Evolutionary conservation across 345 rosid species (phyloP), one percentile per base, ranked within the genome.

Genomic region (Chamaenerion angustifolium): DNA sequence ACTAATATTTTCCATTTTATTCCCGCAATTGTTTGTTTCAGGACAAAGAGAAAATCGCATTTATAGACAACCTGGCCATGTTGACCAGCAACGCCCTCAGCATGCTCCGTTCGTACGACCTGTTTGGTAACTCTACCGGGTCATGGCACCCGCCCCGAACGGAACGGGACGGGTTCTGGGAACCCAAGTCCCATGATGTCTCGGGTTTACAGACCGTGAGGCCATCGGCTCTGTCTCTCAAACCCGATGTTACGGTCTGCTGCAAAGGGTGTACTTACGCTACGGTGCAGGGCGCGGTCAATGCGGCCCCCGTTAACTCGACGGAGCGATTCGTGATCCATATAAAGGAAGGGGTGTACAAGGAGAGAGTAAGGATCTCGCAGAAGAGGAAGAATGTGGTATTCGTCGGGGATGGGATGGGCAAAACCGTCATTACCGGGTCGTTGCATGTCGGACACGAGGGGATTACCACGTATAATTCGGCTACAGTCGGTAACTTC

Each of bases 351-450:
- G 80, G 80, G 42, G 57, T 71, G 4, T 75, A 75, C 3, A 56
- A 68, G 16, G 80, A 75, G 57, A 59, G 45, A 12, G 71, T 75
- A 5, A 51, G 67, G 48, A 56, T 75, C 23, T 69, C 80, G 56
- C 50, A 62, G 0, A 64, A 59, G 66, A 71, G 71, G 55, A 68
- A 52, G 61, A 71, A 71, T 25, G 51, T 75, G 3, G 76, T 75
- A 18, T 71, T 71, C 11, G 13, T 57, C 9, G 80, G 80, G 0
- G 74, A 71, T 9, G 80, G 80, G 16, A 66, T 65, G 61, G 76
- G 76, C 54, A 75, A 65, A 50, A 71, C 76, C 12, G 65, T 75
- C 51, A 68, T 75, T 42, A 65, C 80, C 0, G 65, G 69, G 7
- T 62, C 74, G 5, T 21, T 63, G 15, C 42, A 37, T 1, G 73